These are phyloP conservation scores for Salix koriyanagi DNA, from an alignment of 345 rosid species.

Conservation along the genomic window DNA sequence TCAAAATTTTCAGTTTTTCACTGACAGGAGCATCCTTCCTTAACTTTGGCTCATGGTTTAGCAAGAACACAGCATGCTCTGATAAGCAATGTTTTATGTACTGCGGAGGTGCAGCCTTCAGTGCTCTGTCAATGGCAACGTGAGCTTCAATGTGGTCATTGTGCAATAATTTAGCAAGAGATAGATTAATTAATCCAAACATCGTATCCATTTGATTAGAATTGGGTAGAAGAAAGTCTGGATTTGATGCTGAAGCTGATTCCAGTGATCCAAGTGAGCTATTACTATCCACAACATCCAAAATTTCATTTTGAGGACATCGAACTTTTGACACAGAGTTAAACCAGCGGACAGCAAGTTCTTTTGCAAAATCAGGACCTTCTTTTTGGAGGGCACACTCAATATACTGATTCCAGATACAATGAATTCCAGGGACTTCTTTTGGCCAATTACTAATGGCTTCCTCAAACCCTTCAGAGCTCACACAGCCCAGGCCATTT, in stretches of 20 bases:
- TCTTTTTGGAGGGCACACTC: constrained; percentile 59
- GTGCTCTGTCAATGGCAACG: constrained; percentile 52
- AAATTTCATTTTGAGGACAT: constrained; percentile 23
- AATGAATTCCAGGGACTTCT: constrained; percentile 60
- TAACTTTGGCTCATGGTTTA: constrained; percentile 25
- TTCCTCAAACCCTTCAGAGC: constrained; percentile 58
- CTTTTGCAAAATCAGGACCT: constrained; percentile 45
- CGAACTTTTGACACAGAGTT: constrained; percentile 43
- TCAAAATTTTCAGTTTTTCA: constrained; percentile 47
- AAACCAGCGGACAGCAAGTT: constrained; percentile 64
- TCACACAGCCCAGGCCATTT: constrained; percentile 27
- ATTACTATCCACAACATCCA: constrained; percentile 15
- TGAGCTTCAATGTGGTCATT: constrained; percentile 45
- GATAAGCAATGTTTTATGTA: constrained; percentile 54
- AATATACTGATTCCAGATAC: constrained; percentile 90
- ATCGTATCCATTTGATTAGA: constrained; percentile 43
- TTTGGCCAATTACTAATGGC: constrained; percentile 60
- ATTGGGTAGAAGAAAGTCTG: constrained; percentile 14
- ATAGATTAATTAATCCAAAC: constrained; percentile 77
- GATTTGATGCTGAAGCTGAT: constrained; percentile 31
- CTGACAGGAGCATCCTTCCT: constrained; percentile 35
- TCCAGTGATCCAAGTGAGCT: constrained; percentile 18
- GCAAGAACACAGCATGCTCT: constrained; percentile 66
- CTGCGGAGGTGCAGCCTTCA: constrained; percentile 43
- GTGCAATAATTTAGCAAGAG: constrained; percentile 57